phyloP scores from a whole-genome alignment of 345 rosid species.

The Populus ilicifolia region DNA sequence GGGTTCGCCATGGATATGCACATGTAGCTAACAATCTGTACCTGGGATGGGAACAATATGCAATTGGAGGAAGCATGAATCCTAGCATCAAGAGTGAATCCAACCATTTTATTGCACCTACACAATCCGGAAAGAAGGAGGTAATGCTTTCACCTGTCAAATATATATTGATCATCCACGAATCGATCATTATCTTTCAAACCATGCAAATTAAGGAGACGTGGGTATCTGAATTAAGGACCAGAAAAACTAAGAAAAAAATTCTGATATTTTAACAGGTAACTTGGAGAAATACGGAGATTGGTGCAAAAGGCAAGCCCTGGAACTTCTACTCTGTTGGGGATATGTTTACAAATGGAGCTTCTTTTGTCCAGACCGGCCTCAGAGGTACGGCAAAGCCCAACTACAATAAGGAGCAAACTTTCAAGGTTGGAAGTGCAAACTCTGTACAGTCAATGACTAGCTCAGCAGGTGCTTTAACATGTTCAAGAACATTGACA shows the following conservation, averaged over 20 bases:
- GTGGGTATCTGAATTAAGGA: too few species aligned
- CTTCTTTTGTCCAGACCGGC: not conserved
- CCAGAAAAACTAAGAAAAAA: too few species aligned
- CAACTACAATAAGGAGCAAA: not conserved
- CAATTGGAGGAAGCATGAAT: constrained; percentile 67
- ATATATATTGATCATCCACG: not conserved
- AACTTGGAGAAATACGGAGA: not conserved
- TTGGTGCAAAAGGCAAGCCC: not conserved
- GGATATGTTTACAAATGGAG: not conserved
- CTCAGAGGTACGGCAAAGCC: not conserved
- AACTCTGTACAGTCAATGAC: not conserved
- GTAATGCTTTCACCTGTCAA: not conserved
- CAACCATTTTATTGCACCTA: constrained; percentile 44
- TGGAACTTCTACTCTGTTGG: not conserved
- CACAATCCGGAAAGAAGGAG: not conserved
- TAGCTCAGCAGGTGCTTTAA: not conserved
- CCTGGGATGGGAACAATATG: constrained; percentile 77
- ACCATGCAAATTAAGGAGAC: too few species aligned
- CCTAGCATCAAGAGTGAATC: constrained; percentile 66
- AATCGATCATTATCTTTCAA: too few species aligned
- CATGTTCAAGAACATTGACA: not conserved
- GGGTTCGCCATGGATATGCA: constrained; percentile 28
- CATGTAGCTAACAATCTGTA: constrained; percentile 70
- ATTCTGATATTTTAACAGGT: not conserved
- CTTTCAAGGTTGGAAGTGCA: not conserved